Evolutionary conservation across 225 moss, liverwort and hornwort genomes (phyloP).

Genomic region (Rhytidiadelphus loreus): DNA sequence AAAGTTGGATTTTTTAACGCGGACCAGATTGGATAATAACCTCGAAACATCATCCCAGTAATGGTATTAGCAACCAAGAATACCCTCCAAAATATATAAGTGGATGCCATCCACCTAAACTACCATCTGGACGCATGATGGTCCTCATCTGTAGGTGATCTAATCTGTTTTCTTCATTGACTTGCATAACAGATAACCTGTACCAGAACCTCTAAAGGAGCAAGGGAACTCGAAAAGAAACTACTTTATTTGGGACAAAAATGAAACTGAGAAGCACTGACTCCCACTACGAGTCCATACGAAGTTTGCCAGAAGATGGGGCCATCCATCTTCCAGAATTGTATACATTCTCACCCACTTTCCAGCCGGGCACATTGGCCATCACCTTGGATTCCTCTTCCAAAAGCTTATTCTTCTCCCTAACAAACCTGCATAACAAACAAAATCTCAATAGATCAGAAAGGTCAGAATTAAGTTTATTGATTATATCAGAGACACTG

Average conservation of each 20-base stretch:
- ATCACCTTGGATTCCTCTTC: conserved; percentile 82
- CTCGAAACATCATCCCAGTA: not conserved
- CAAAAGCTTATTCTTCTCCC: conserved; percentile 50
- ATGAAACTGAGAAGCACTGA: conserved; percentile 5
- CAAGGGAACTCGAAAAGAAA: not conserved
- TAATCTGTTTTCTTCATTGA: not conserved
- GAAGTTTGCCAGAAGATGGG: conserved; percentile 82
- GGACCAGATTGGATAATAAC: not conserved
- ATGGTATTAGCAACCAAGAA: not conserved
- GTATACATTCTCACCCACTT: conserved; percentile 86
- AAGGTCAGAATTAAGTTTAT: not conserved
- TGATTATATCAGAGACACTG: not conserved
- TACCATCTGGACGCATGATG: not conserved
- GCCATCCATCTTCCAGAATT: conserved; percentile 90
- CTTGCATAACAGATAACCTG: not conserved
- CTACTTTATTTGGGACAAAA: conserved; percentile 19
- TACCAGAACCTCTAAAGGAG: not conserved
- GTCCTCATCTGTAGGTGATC: not conserved
- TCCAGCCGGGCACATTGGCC: conserved; percentile 90
- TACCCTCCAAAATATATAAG: not conserved
- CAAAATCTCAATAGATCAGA: not conserved
- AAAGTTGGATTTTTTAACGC: not conserved
- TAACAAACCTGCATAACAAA: conserved; percentile 52
- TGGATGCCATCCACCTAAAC: conserved; percentile 2
- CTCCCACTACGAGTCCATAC: conserved; percentile 19